Evolutionary conservation across 164 flowering plant species (phyloP).

Genomic region (Amborella trichopoda): DNA sequence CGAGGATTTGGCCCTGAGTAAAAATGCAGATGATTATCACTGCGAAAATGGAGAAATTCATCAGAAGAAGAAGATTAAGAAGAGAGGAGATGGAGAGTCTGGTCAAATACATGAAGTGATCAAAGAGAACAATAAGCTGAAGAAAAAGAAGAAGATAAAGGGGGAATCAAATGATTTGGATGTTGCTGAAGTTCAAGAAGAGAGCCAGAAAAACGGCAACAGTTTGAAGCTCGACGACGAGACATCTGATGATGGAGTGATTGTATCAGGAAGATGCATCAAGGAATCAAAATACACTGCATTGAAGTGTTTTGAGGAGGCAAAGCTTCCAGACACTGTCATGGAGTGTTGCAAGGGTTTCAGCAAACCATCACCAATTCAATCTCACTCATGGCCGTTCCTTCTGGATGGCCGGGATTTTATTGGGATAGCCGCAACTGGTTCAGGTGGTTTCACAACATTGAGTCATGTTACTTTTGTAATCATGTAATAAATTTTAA

Average conservation of each 20-base stretch:
- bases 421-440: conserved; percentile 81
- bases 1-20: not conserved
- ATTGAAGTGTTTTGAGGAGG: conserved; percentile 36
- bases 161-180: not conserved
- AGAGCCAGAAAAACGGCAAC: not conserved
- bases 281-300: conserved; percentile 32
- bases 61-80: not conserved
- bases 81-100: not conserved
- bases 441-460: conserved; percentile 60
- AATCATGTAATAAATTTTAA: too few relatives aligned
- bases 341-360: conserved; percentile 62
- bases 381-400: conserved; percentile 84
- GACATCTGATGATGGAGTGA: conserved; percentile 13
- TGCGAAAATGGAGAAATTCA: not conserved
- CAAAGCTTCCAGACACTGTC: conserved; percentile 44
- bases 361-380: conserved; percentile 69
- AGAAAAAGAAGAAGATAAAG: not conserved
- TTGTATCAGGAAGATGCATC: conserved; percentile 38
- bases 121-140: not conserved
- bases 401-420: conserved; percentile 78
- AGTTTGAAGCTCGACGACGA: not conserved
- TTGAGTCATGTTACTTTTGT: too few relatives aligned
- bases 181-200: not conserved
- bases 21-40: not conserved
- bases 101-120: too few relatives aligned